Conservation (phyloP, 2,329 filamentous ascomycete genomes). For the Pseudovirgaria hyperparasitica region DNA sequence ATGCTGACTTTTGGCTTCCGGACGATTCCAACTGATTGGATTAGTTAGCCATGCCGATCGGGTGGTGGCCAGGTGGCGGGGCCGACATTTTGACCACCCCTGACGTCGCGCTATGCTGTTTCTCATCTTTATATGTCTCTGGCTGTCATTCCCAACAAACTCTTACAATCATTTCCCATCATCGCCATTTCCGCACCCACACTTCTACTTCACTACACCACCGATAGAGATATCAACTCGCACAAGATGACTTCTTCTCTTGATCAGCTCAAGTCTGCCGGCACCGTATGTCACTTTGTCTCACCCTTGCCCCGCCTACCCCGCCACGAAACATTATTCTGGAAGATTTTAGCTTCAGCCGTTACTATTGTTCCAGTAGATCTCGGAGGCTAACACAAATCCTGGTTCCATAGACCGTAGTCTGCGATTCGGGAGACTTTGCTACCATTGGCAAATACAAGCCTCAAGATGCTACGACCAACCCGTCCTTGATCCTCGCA, state of each 20-base stretch:
- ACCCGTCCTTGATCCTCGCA: conserved; percentile 95
- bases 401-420: conserved; percentile 55
- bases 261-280: conserved; percentile 91
- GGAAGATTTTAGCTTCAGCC: conserved; percentile 3
- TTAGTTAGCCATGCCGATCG: no score
- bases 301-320: no score
- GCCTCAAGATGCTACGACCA: conserved; percentile 99
- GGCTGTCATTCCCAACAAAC: no score
- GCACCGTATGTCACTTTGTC: conserved; percentile 90
- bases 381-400: conserved; percentile 7
- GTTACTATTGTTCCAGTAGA: conserved; percentile 6
- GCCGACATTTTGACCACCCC: no score
- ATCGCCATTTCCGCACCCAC: conserved; percentile 3
- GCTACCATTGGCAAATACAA: conserved; percentile 98
- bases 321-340: conserved; percentile 9
- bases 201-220: conserved; percentile 2
- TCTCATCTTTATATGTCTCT: no score
- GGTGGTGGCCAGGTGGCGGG: no score
- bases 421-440: conserved; percentile 83
- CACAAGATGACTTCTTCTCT: conserved; percentile 69
- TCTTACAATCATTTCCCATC: conserved; percentile 1
- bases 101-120: no score
- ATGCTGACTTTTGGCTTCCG: no score
- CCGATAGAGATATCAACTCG: conserved; percentile 4
- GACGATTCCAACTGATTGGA: no score